Evolutionary conservation across 2,329 filamentous ascomycete species (phyloP), one percentile per base, ranked within the genome.

Genomic region (Chalaropsis thielavioides): DNA sequence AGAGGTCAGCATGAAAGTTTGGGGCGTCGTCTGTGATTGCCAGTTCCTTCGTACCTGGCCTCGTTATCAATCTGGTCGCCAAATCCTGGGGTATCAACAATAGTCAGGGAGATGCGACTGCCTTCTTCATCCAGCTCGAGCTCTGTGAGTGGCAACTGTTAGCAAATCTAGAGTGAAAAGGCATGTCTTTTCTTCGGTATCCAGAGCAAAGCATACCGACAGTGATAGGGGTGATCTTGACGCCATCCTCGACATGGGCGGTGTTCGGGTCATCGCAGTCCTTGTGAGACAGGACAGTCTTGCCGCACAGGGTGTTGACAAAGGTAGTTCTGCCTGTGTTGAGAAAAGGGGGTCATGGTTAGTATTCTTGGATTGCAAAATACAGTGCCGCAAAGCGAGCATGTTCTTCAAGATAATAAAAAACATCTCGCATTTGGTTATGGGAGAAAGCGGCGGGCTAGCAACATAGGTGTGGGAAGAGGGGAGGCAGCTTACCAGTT

Each of bases 21-120:
- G 5, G 24, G 10, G 38, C 3, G 8, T 38, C 19, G 64, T 64
- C 22, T n/a, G 35, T 5, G 43, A 11, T n/a, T 27, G 27, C n/a
- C 19, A 11, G 5, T n/a, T 56, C 11, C 11, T 60, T 64, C 78
- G 72, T 83, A 92, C 89, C 91, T 95, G 74, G 91, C 90, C 81
- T 99, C 94, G 76, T 99, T 99, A 80, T 99, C 94, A 74, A 99
- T 95, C 80, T 95, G 91, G 78, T 99, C 94, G 75, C 94, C 94
- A 72, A 99, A 99, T 68, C 94, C 94, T 69, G 94, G 94, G 63
- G 94, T 99, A 76, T 99, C 94, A 72, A 99, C 94, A 73, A 99
- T 96, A 73, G 94, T 99, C 75, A 99, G 81, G 66, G 92, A 96
- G 76, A 99, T 96, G 71, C 94, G 90, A 65, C 94, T 97, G 74